These are phyloP conservation scores for Actinomortierella wolfii DNA, from an alignment of 371 early-diverging fungal genomes.

Conservation along the genomic window DNA sequence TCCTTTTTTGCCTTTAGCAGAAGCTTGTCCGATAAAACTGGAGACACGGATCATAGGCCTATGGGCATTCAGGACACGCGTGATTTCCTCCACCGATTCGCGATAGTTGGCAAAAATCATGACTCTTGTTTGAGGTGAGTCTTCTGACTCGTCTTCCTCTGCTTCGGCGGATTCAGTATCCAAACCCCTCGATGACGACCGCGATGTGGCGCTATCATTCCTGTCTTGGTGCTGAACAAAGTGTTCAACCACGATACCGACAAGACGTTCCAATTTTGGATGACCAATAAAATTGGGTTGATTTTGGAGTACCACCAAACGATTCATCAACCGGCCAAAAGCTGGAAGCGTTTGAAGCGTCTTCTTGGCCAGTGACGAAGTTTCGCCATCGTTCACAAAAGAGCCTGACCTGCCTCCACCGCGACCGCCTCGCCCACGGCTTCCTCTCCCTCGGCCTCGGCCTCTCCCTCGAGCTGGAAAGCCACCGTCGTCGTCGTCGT, in stretches of 20 bases:
- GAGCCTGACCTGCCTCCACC: constrained; percentile 3
- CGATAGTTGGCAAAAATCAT: constrained; percentile 92
- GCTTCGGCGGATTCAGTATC: background rate
- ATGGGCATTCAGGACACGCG: constrained; percentile 61
- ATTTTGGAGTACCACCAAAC: constrained; percentile 39
- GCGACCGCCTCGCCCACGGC: constrained; percentile 6
- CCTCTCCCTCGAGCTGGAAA: constrained; percentile 3
- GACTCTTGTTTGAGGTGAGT: constrained; percentile 60
- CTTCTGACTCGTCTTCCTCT: background rate
- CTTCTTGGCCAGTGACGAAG: constrained; percentile 31
- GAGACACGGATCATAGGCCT: constrained; percentile 72
- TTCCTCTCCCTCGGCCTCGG: background rate
- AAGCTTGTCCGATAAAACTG: constrained; percentile 86
- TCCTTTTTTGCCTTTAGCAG: constrained; percentile 69
- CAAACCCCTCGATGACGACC: constrained; percentile 2
- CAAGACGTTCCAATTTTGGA: constrained; percentile 81
- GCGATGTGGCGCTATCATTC: background rate
- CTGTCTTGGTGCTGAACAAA: constrained; percentile 55
- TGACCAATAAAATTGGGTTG: constrained; percentile 70
- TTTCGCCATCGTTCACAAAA: constrained; percentile 16
- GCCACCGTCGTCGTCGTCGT: background rate
- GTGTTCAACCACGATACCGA: constrained; percentile 69
- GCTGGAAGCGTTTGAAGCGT: constrained; percentile 46
- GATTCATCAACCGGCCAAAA: constrained; percentile 48
- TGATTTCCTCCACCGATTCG: constrained; percentile 88